phyloP scores from a whole-genome alignment of 371 early-diverging fungal genomes.

The Parasitella parasitica region DNA sequence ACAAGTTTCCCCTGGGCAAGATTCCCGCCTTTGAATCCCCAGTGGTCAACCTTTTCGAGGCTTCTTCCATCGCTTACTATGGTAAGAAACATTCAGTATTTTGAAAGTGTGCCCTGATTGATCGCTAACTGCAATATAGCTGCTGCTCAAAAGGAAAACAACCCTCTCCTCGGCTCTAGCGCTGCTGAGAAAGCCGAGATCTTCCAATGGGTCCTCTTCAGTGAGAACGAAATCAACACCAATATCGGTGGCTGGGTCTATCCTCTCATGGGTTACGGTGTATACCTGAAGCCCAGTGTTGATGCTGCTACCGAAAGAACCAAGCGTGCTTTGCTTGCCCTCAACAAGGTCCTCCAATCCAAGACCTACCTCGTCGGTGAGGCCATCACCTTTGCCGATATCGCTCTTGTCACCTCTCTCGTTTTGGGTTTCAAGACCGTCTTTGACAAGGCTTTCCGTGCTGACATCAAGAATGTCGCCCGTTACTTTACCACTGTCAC shows the following conservation, averaged over 20 bases:
- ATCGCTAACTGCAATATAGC: conserved; percentile 22
- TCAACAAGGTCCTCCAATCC: conserved; percentile 63
- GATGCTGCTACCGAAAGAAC: conserved; percentile 56
- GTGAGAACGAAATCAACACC: conserved; percentile 57
- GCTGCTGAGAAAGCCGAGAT: conserved; percentile 75
- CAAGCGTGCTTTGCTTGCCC: conserved; percentile 53
- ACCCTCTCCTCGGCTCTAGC: conserved; percentile 63
- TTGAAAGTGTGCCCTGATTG: too few relatives aligned
- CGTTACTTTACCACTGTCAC: conserved; percentile 85
- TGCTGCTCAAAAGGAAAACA: conserved; percentile 63
- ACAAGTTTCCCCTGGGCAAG: conserved; percentile 83
- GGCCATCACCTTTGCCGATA: conserved; percentile 75
- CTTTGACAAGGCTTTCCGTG: conserved; percentile 69
- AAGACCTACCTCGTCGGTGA: conserved; percentile 83
- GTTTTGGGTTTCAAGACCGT: conserved; percentile 41
- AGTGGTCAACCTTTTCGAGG: conserved; percentile 74
- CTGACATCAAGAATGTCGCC: conserved; percentile 76
- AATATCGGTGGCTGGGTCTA: conserved; percentile 48
- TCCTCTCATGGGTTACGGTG: conserved; percentile 56
- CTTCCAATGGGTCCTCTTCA: conserved; percentile 75
- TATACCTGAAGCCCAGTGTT: conserved; percentile 58
- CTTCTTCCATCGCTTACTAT: conserved; percentile 87
- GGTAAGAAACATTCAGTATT: too few relatives aligned
- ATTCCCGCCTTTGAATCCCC: conserved; percentile 81
- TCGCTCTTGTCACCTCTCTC: conserved; percentile 58